phyloP scores from a whole-genome alignment of 1,139 yeast species.

The Trichomonascaceae sp. region DNA sequence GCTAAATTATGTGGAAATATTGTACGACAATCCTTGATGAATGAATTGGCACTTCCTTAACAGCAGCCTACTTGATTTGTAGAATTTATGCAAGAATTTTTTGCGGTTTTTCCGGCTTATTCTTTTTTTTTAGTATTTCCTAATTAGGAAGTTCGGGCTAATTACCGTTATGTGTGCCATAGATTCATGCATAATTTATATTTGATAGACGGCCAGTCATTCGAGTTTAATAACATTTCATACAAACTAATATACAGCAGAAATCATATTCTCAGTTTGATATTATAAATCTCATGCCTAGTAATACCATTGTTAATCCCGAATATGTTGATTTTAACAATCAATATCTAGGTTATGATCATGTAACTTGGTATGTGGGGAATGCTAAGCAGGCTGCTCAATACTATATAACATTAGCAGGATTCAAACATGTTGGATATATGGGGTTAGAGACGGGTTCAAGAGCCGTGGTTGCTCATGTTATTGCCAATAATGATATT shows the following conservation, averaged over 20 bases:
- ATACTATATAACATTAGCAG: conserved; percentile 50
- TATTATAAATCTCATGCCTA: neutral
- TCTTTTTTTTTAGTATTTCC: neutral
- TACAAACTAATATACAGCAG: neutral
- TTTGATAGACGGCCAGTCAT: neutral
- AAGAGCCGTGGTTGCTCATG: conserved; percentile 51
- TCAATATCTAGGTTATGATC: conserved; percentile 38
- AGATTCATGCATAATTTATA: neutral
- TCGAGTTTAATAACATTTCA: neutral
- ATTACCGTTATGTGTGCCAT: neutral
- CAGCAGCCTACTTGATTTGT: neutral
- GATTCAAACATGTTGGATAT: conserved; percentile 58
- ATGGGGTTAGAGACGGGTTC: conserved; percentile 66
- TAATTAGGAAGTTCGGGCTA: neutral
- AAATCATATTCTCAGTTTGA: neutral
- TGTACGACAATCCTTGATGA: conserved; percentile 22
- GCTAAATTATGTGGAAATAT: conserved; percentile 33
- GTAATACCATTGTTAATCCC: neutral
- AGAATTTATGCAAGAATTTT: neutral
- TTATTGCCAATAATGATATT: conserved; percentile 51
- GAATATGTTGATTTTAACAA: conserved; percentile 1
- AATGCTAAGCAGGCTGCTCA: conserved; percentile 62
- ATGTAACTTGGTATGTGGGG: conserved; percentile 54
- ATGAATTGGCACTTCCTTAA: conserved; percentile 10
- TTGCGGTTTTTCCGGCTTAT: neutral